A percentile compares a stretch with the other conserved stretches of the same genome.
Evolutionary conservation across 106 monocot genomes (phyloP).

Genomic region (Vanilla planifolia): DNA sequence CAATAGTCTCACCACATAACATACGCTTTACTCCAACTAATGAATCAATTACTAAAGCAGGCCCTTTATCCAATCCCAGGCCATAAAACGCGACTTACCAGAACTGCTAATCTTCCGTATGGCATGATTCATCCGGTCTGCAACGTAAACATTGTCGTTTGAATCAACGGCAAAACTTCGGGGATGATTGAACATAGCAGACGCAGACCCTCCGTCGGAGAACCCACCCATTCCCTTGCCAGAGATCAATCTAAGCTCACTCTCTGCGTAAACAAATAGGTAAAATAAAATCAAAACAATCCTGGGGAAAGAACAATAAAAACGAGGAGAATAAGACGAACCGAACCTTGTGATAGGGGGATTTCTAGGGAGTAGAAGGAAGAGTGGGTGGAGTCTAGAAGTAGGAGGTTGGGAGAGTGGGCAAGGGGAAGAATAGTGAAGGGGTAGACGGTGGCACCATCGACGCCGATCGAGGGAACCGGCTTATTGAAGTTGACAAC

Average conservation of each 20-base stretch:
- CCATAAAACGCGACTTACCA: constrained; percentile 1
- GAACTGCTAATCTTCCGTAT: constrained; percentile 16
- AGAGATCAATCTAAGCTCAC: constrained; percentile 6
- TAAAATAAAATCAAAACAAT: not conserved
- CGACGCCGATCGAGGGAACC: not conserved
- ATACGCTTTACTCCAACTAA: not conserved
- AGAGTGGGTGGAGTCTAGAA: constrained; percentile 10
- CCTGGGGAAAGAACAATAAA: not conserved
- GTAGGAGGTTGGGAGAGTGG: constrained; percentile 1
- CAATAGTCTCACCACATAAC: no score
- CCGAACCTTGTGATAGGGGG: constrained; percentile 1
- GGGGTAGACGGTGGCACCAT: not conserved
- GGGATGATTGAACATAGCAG: constrained; percentile 11
- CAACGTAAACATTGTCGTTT: constrained; percentile 21
- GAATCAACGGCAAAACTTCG: constrained; percentile 9
- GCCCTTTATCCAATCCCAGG: not conserved
- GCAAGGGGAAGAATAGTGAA: constrained; percentile 1
- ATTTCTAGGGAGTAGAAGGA: constrained; percentile 2
- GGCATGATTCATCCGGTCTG: constrained; percentile 1
- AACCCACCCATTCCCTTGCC: constrained; percentile 4
- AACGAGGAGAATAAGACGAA: not conserved
- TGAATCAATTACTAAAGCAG: no score
- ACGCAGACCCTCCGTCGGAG: constrained; percentile 6
- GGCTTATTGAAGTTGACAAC: constrained; percentile 7
- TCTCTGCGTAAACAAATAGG: constrained; percentile 9